These are phyloP conservation scores for Xerocomellus dryophilus DNA, from an alignment of 768 basidiomycete genomes.

Conservation along the genomic window DNA sequence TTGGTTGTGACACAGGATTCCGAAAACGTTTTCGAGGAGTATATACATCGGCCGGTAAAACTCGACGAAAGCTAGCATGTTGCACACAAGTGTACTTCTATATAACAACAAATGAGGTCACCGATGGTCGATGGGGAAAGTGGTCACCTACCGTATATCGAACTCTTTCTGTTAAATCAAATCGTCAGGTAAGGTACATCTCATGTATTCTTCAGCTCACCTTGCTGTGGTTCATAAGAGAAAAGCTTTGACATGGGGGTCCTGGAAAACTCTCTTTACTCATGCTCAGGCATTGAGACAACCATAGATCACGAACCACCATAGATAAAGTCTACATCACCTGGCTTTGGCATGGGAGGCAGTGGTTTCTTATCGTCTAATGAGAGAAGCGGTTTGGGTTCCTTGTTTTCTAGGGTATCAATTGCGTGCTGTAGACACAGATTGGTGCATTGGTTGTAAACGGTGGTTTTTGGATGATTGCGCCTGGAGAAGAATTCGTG, in stretches of 20 bases:
- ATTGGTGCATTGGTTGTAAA: constrained; percentile 67
- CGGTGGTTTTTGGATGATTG: constrained; percentile 58
- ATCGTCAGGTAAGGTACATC: background rate
- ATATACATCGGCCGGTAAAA: constrained; percentile 60
- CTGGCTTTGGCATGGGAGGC: constrained; percentile 51
- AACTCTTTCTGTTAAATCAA: constrained; percentile 44
- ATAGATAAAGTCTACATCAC: constrained; percentile 68
- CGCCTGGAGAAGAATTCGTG: constrained; percentile 35
- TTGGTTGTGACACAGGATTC: constrained; percentile 52
- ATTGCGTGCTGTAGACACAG: constrained; percentile 57
- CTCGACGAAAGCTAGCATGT: constrained; percentile 71
- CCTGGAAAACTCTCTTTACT: constrained; percentile 37
- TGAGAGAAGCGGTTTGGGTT: constrained; percentile 39
- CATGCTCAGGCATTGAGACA: background rate
- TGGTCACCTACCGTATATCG: constrained; percentile 50
- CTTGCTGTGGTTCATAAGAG: constrained; percentile 57
- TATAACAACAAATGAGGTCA: background rate
- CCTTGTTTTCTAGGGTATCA: constrained; percentile 41
- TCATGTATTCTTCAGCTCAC: constrained; percentile 32
- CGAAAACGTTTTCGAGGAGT: constrained; percentile 70
- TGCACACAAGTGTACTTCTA: constrained; percentile 62
- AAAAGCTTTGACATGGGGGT: constrained; percentile 76
- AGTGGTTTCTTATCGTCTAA: constrained; percentile 39
- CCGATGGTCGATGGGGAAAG: background rate
- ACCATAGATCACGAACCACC: constrained; percentile 48